Conservation (phyloP, 2,329 filamentous ascomycete species). For the Kalmusia sp. region DNA sequence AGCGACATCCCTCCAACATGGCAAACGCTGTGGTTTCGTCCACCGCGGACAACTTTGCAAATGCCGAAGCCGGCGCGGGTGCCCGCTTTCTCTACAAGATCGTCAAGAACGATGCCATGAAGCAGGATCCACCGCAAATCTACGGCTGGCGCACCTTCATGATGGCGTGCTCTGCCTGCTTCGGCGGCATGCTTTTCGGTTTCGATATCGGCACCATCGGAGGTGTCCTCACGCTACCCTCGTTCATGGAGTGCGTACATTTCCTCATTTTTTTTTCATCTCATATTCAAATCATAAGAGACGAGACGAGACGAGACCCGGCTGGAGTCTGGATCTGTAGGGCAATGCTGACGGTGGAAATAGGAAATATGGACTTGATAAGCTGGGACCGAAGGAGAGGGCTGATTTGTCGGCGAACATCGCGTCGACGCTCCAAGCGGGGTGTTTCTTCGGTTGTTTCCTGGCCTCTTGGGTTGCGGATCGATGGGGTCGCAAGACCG, state of each 20-base stretch:
- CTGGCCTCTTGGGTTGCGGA: conserved; percentile 63
- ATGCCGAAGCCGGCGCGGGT: conserved; percentile 22
- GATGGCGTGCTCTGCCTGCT: conserved; percentile 70
- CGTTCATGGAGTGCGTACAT: conserved; percentile 60
- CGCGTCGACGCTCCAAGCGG: conserved; percentile 74
- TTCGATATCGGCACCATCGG: conserved; percentile 73
- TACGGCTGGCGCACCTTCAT: conserved; percentile 74
- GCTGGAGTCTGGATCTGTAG: too few relatives aligned
- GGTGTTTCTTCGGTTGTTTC: conserved; percentile 71
- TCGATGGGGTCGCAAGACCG: conserved; percentile 61
- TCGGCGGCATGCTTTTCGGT: conserved; percentile 73
- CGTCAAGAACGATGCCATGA: conserved; percentile 76
- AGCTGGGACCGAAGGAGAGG: conserved; percentile 48
- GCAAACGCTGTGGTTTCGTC: neutral
- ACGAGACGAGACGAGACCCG: too few relatives aligned
- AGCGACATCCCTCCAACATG: neutral
- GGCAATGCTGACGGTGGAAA: conserved; percentile 51
- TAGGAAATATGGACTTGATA: conserved; percentile 62
- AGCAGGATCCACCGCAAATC: conserved; percentile 69
- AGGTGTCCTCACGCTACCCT: conserved; percentile 67
- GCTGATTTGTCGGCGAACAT: conserved; percentile 71
- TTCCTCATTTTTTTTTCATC: neutral
- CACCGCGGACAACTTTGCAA: conserved; percentile 4
- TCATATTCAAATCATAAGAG: conserved; percentile 14
- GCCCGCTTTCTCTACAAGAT: conserved; percentile 60